A percentile compares a stretch with the other conserved stretches of the same genome.
Evolutionary conservation across 306 rosid species (phyloP).

Genomic region (Datisca glomerata): DNA sequence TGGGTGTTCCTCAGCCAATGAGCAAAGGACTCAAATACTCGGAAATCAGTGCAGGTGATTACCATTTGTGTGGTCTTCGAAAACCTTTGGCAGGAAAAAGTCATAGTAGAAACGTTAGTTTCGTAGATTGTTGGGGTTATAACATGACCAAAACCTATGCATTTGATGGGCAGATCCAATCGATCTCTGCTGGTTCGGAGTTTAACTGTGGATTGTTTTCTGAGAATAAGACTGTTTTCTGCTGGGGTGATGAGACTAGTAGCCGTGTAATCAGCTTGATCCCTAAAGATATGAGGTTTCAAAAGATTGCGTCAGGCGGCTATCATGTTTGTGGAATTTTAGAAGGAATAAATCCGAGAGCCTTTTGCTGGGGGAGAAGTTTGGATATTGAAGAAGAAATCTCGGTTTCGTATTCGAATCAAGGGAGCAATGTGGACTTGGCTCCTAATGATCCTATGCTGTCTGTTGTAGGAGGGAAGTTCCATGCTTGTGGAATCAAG

Average conservation of each 20-base stretch:
- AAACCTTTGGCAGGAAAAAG: constrained; percentile 53
- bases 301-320: constrained; percentile 67
- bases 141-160: constrained; percentile 72
- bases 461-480: constrained; percentile 78
- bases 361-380: constrained; percentile 86
- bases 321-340: constrained; percentile 84
- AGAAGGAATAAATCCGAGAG: constrained; percentile 45
- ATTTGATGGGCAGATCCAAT: constrained; percentile 64
- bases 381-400: constrained; percentile 60
- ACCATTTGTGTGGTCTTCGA: constrained; percentile 75
- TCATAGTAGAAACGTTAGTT: constrained; percentile 39
- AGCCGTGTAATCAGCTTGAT: constrained; percentile 46
- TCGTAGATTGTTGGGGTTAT: constrained; percentile 94
- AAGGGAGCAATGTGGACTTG: constrained; percentile 55
- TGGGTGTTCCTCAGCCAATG: constrained; percentile 92
- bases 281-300: constrained; percentile 48
- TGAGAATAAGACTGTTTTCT: constrained; percentile 67
- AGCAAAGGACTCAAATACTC: constrained; percentile 44
- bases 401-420: constrained; percentile 31
- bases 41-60: constrained; percentile 92
- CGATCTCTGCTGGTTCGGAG: constrained; percentile 76
- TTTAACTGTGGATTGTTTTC: constrained; percentile 82
- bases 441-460: constrained; percentile 67
- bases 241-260: constrained; percentile 84
- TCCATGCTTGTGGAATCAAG: constrained; percentile 90